These are phyloP conservation scores for Triticum aestivum DNA, from an alignment of 176 grass and related monocot species.

Conservation along the genomic window IWGSC_CS_RefSeq_v2.1 NC_057812.1:336917934-336918433, in stretches of 20 bases:
- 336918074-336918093: slow-evolving; percentile 22
- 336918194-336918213: slow-evolving; percentile 57
- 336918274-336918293: slow-evolving; percentile 55
- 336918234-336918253: slow-evolving; percentile 81
- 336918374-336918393: not conserved
- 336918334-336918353: slow-evolving; percentile 14
- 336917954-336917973: slow-evolving; percentile 54
- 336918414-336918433: slow-evolving; percentile 4
- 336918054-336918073: slow-evolving; percentile 31
- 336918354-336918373: not conserved
- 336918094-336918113: slow-evolving; percentile 36
- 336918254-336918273: slow-evolving; percentile 62
- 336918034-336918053: slow-evolving; percentile 19
- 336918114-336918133: slow-evolving; percentile 71
- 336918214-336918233: slow-evolving; percentile 70
- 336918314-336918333: slow-evolving; percentile 88
- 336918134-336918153: slow-evolving; percentile 66
- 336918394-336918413: slow-evolving; percentile 17
- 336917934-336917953: slow-evolving; percentile 93
- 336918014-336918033: slow-evolving; percentile 58
- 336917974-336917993: slow-evolving; percentile 25
- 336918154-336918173: slow-evolving; percentile 45
- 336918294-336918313: slow-evolving; percentile 98
- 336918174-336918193: slow-evolving; percentile 84
- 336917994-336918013: slow-evolving; percentile 24